A percentile compares a stretch with the other conserved stretches of the same genome.
Conservation (phyloP, 148 eudicot species). For the Spergularia bocconei region DNA sequence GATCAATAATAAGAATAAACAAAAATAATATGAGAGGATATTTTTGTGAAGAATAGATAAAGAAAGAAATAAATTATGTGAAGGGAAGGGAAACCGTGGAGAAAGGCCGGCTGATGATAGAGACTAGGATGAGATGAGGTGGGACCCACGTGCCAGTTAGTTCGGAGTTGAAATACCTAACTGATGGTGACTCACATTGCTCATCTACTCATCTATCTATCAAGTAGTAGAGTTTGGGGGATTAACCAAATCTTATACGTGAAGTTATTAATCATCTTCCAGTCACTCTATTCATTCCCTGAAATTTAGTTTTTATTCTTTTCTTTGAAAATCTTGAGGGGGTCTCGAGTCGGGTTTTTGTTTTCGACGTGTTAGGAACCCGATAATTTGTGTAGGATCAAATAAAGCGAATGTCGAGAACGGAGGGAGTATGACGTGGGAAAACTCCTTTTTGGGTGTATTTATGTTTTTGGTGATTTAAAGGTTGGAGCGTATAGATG, state of each 20-base stretch:
- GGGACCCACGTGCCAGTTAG: constrained; percentile 17
- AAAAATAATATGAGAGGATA: neutral
- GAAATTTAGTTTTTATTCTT: too few species aligned
- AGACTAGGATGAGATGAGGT: constrained; percentile 20
- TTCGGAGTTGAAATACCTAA: constrained; percentile 36
- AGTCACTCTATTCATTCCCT: constrained; percentile 6
- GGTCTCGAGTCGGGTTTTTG: too few species aligned
- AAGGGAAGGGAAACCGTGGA: constrained; percentile 10
- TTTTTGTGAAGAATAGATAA: neutral
- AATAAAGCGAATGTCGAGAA: too few species aligned
- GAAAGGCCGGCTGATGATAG: constrained; percentile 34
- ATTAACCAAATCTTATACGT: constrained; percentile 21
- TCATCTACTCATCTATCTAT: constrained; percentile 4
- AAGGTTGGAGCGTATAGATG: neutral
- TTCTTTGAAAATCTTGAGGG: too few species aligned
- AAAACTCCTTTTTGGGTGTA: too few species aligned
- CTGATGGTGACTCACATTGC: constrained; percentile 32
- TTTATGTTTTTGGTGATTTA: neutral
- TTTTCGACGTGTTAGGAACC: too few species aligned
- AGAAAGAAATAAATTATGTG: neutral
- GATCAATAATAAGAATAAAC: neutral
- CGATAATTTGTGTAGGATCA: too few species aligned
- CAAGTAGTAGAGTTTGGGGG: neutral
- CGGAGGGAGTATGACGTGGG: too few species aligned
- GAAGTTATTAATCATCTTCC: constrained; percentile 15